Percentiles rank a stretch among this genome's conserved stretches.
phyloP scores from a whole-genome alignment of 345 rosid genomes.

The Pistacia atlantica region DNA sequence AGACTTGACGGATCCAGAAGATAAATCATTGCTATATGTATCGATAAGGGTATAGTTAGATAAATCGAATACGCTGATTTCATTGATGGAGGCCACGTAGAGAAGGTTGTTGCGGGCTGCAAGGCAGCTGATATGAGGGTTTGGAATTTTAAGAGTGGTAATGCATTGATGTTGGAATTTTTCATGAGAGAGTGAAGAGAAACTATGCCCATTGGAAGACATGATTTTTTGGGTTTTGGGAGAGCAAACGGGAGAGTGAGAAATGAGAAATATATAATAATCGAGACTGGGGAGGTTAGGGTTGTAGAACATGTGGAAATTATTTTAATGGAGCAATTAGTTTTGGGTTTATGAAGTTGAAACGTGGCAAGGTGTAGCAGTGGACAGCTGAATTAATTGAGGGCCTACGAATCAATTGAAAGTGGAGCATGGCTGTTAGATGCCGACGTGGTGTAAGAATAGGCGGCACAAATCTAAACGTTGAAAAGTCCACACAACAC shows the following conservation, averaged over 20 bases:
- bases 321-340: not conserved
- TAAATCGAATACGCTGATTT: conserved; percentile 43
- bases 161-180: conserved; percentile 19
- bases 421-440: not conserved
- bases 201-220: not conserved
- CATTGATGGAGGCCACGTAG: conserved; percentile 40
- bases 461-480: no score
- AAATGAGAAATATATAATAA: not conserved
- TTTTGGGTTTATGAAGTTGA: conserved; percentile 2
- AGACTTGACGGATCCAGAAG: conserved; percentile 48
- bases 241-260: not conserved
- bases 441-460: no score
- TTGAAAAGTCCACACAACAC: no score
- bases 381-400: not conserved
- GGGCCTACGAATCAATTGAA: conserved; percentile 6
- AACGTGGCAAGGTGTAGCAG: conserved; percentile 15
- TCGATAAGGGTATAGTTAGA: conserved; percentile 25
- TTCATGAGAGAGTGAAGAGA: not conserved
- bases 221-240: not conserved
- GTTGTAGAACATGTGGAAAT: not conserved
- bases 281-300: not conserved
- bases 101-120: conserved; percentile 39
- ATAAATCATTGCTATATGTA: conserved; percentile 24
- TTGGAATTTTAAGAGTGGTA: conserved; percentile 28
- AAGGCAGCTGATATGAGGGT: conserved; percentile 41